Evolutionary conservation across 768 basidiomycete genomes (phyloP).

Genomic region (Filobasidium floriforme): DNA sequence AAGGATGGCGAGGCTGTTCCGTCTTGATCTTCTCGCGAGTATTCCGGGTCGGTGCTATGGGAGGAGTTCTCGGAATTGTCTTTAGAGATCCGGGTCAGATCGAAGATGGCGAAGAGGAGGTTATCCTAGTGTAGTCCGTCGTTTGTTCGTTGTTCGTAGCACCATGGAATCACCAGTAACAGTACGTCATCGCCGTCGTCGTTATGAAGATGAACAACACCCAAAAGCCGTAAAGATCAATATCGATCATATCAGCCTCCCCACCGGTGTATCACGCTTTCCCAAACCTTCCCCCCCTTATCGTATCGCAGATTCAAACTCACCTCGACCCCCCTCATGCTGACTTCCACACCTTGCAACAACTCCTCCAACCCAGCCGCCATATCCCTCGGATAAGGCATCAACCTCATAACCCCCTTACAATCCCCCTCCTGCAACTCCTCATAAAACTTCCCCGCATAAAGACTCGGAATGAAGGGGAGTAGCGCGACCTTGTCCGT

Average conservation of each 20-base stretch:
- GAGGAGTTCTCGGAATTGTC: not conserved
- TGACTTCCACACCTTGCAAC: conserved; percentile 15
- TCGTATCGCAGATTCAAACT: too few species aligned
- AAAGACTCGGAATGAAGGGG: conserved; percentile 31
- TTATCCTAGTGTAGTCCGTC: not conserved
- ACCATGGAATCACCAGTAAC: too few species aligned
- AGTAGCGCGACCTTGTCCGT: conserved; percentile 35
- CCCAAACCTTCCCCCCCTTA: too few species aligned
- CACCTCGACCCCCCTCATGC: conserved; percentile 14
- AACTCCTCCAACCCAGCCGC: conserved; percentile 6
- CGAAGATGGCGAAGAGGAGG: conserved; percentile 54
- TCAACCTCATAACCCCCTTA: conserved; percentile 12
- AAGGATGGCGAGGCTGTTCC: not conserved
- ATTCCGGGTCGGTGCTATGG: not conserved
- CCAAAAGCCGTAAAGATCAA: too few species aligned
- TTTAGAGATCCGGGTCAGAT: conserved; percentile 33
- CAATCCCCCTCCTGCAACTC: conserved; percentile 5
- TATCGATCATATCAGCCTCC: too few species aligned
- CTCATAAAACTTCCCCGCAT: conserved; percentile 16
- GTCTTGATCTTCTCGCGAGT: not conserved
- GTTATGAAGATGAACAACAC: too few species aligned
- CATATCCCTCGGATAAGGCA: conserved; percentile 19
- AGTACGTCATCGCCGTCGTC: too few species aligned
- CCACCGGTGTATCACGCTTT: too few species aligned
- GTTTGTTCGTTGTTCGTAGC: too few species aligned